Conservation (phyloP, 179 eudicot genomes). For the Beta lomatogona region DNA sequence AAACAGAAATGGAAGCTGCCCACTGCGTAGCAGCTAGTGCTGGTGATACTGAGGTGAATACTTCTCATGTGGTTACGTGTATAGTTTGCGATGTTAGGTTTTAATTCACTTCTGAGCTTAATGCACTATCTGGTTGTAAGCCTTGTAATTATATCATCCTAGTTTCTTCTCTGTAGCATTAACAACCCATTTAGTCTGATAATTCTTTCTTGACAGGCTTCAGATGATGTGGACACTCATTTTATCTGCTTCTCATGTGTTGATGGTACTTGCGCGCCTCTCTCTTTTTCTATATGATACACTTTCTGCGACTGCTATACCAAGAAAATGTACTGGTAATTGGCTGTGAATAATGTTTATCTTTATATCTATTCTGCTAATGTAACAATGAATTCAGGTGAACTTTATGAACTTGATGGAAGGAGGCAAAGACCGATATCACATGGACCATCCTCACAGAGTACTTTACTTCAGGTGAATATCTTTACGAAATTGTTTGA, state of each 20-base stretch:
- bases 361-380: neutral
- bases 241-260: slow-evolving; percentile 78
- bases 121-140: neutral
- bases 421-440: slow-evolving; percentile 72
- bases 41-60: slow-evolving; percentile 85
- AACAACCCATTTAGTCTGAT: neutral
- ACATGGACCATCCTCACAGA: slow-evolving; percentile 76
- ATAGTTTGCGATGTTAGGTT: neutral
- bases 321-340: neutral
- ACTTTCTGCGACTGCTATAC: neutral
- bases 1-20: slow-evolving; percentile 93
- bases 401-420: slow-evolving; percentile 95
- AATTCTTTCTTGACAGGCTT: slow-evolving; percentile 49
- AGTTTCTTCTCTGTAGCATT: neutral
- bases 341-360: neutral
- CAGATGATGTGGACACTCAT: slow-evolving; percentile 66
- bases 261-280: slow-evolving; percentile 49
- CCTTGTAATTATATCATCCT: neutral
- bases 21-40: slow-evolving; percentile 93
- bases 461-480: slow-evolving; percentile 68
- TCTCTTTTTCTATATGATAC: slow-evolving; percentile 4
- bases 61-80: neutral
- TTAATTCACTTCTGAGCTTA: neutral
- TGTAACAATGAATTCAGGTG: slow-evolving; percentile 45
- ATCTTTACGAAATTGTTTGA: neutral